A percentile compares a stretch with the other conserved stretches of the same genome.
Evolutionary conservation across 768 basidiomycete genomes (phyloP).

Genomic region (Mycena albidolilacea): DNA sequence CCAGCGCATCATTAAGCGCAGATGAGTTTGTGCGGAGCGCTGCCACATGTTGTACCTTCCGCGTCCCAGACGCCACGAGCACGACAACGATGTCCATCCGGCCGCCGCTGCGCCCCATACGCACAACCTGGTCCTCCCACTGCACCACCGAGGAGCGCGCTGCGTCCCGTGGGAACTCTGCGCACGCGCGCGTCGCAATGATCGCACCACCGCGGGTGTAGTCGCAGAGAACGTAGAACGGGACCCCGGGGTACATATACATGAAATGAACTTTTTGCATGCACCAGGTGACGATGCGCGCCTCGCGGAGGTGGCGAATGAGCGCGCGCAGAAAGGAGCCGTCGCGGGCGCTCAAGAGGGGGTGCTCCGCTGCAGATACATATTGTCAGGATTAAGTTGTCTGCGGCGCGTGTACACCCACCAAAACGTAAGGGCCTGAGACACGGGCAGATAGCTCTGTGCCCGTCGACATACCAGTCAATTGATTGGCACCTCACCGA

Average conservation of each 20-base stretch:
- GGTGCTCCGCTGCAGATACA: conserved; percentile 12
- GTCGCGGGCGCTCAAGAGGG: conserved; percentile 5
- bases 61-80: conserved; percentile 69
- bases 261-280: conserved; percentile 20
- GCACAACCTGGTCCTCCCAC: conserved; percentile 20
- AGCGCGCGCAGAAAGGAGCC: conserved; percentile 18
- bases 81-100: conserved; percentile 57
- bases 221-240: conserved; percentile 21
- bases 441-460: conserved; percentile 19
- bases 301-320: conserved; percentile 11
- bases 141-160: conserved; percentile 3
- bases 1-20: background rate
- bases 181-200: background rate
- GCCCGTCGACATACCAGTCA: conserved; percentile 19
- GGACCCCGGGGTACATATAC: conserved; percentile 11
- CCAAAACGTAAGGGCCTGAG: conserved; percentile 17
- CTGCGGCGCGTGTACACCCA: conserved; percentile 10
- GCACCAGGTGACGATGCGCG: conserved; percentile 17
- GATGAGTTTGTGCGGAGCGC: conserved; percentile 2
- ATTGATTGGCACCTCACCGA: conserved; percentile 21
- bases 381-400: conserved; percentile 17
- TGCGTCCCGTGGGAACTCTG: background rate
- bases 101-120: conserved; percentile 21
- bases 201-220: conserved; percentile 11
- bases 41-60: background rate